Evolutionary conservation across 495 filamentous ascomycete genomes (phyloP).

Genomic region (Cenococcum geophilum): DNA sequence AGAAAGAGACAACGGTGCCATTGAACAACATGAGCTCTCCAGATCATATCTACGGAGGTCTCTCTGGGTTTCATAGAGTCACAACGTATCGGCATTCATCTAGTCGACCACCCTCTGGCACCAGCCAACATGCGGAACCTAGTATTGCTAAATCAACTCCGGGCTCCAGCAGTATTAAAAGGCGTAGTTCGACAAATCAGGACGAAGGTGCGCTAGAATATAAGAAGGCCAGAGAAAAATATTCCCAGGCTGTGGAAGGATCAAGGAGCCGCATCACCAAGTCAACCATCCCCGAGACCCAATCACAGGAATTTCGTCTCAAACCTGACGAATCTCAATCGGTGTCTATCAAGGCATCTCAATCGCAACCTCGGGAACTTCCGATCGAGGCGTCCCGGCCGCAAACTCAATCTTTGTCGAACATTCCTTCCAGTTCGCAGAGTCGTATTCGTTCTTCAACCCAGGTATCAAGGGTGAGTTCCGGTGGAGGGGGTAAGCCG

Average conservation of each 20-base stretch:
- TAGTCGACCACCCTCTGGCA: not conserved
- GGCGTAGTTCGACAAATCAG: not conserved
- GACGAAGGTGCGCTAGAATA: not conserved
- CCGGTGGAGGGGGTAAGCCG: too few species aligned
- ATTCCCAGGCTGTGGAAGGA: not conserved
- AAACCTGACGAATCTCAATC: too few species aligned
- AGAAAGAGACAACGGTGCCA: too few species aligned
- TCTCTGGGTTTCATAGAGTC: not conserved
- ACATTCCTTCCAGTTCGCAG: too few species aligned
- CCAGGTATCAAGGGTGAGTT: too few species aligned
- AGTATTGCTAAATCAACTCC: not conserved
- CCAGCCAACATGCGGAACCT: not conserved
- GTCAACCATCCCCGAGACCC: too few species aligned
- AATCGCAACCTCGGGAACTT: too few species aligned
- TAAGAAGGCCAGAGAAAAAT: not conserved
- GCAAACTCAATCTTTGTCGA: too few species aligned
- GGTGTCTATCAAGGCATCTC: too few species aligned
- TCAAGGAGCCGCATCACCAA: not conserved
- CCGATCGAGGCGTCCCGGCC: too few species aligned
- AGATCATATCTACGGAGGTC: conserved; percentile 6
- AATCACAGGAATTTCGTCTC: too few species aligned
- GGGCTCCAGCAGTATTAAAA: not conserved
- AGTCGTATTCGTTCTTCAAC: too few species aligned
- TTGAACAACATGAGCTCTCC: conserved; percentile 1
- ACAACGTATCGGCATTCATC: conserved; percentile 3